phyloP scores from a whole-genome alignment of 352 stramenopile species.

The Stephanocyclus meneghinianus region DNA sequence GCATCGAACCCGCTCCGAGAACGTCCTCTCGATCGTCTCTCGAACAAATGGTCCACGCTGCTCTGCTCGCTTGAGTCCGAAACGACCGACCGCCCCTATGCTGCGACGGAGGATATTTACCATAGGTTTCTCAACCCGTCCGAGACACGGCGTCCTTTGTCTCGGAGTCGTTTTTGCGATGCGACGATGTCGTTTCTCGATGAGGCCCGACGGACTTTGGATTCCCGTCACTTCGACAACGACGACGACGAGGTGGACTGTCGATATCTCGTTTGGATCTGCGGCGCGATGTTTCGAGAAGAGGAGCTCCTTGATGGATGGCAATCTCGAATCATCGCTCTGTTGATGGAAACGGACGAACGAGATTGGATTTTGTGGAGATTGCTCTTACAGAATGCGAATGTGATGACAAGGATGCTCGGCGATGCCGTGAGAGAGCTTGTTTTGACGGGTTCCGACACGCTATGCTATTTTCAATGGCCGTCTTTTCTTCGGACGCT shows the following conservation, averaged over 20 bases:
- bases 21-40: no score
- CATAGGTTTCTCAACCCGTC: neutral
- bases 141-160: conserved; percentile 1
- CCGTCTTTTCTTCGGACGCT: conserved; percentile 23
- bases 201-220: neutral
- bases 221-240: neutral
- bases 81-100: neutral
- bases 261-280: conserved; percentile 43
- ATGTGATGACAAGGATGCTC: neutral
- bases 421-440: neutral
- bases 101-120: neutral
- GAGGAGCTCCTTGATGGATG: conserved; percentile 21
- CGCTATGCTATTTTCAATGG: conserved; percentile 23
- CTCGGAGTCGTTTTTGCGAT: neutral
- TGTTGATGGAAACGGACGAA: neutral
- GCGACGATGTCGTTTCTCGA: neutral
- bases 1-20: no score
- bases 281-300: conserved; percentile 18
- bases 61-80: no score
- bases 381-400: conserved; percentile 24
- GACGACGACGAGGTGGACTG: conserved; percentile 18
- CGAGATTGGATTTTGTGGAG: conserved; percentile 21
- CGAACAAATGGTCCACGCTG: no score
- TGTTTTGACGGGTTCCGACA: neutral
- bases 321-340: conserved; percentile 14